Evolutionary conservation across 2,329 filamentous ascomycete species (phyloP), one percentile per base, ranked within the genome.

Genomic region (Colletotrichum musicola): DNA sequence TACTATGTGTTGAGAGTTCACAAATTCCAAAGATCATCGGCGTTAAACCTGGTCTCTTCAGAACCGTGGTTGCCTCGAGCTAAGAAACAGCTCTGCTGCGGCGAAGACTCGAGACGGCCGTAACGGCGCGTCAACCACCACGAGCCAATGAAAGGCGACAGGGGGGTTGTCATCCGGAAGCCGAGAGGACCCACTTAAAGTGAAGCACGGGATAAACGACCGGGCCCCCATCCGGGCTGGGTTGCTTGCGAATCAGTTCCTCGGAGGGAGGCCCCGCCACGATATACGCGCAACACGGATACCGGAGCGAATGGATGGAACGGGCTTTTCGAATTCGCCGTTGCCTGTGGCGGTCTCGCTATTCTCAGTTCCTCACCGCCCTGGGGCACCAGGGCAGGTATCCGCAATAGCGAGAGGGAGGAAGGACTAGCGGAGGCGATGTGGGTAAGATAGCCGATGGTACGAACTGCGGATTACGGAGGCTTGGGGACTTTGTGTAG

Each of bases 171-270:
- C 49, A 30, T 40, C 47, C 30, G 38, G 56, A 25, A 38, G 51
- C 56, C 44, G 44, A 20, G 16, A 47, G 22, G 54, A 18, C 51
- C 63, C 35, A 54, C 62, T n/a, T 14, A 51, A 66, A 42, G 51
- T 64, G 40, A 46, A 58, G 42, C 59, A 56, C 38, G 42, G 51
- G 44, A 63, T 51, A 57, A 53, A 63, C 38, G 51, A 67, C 20
- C 38, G 14, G 38, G 38, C 47, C 46, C 59, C 16, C 44, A 25
- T 42, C 46, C 7, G 46, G 46, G 27, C 30, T 22, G 18, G 20
- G 20, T 35, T 65, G 64, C 44, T 64, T 58, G 60, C 46, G 27
- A 57, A 51, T 62, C 51, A 49, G 1, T 35, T 35, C 9, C 44
- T n/a, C 49, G n/a, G n/a, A 25, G 46, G 30, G 30, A 4, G 40